Base-by-base conservation (phyloP, 2,329 filamentous ascomycete genomes). In the Phaeosphaeriaceae sp. region DNA sequence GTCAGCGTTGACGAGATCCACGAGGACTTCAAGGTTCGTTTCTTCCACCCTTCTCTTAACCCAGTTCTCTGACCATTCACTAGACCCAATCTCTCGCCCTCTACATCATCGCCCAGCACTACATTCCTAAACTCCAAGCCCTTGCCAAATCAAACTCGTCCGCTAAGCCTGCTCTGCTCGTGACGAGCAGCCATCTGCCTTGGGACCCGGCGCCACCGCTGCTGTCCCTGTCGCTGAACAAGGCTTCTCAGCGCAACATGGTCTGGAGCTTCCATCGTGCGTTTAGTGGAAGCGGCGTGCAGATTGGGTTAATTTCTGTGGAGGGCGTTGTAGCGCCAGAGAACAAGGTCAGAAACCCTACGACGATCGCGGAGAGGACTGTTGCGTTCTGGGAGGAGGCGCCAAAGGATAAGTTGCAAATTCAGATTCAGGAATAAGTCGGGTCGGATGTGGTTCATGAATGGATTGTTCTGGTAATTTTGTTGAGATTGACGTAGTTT, bases 191-290 rank as follows among this genome's bases (percentile, higher is more conserved):
- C 22, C 69, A 78, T 46, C 76, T 86, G 13, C 83, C 81, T 20
- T 78, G 78, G 57, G 73, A 82, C 24, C 84, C 84, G 0, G 65
- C 80, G 1, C 80, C 82, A 3, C 69, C 79, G 22, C 71, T 84
- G 0, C 82, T 86, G 20, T 81, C 81, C 0, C 71, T 86, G 6
- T 83, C 81, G 1, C 73, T 85, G 53, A 78, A 77, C 46, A 86
- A 86, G 65, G 81, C 83, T 1, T 78, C 83, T 0, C 84, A 86
- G 73, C 72, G 80, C 19, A 85, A 82, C 44, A 68, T 86, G 64
- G 76, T 84, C 10, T 71, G 82, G 56, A 81, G 76, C 17, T 70
- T 86, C 61, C 65, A 74, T 21, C 71, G 74, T 54, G 77, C 78
- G 9, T 84, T 80, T 54, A 62, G 63, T 11, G 67, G 76, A 51